These are phyloP conservation scores for Aspergillus quadricinctus DNA, from an alignment of 2,329 filamentous ascomycete species.

Conservation along the genomic window DNA sequence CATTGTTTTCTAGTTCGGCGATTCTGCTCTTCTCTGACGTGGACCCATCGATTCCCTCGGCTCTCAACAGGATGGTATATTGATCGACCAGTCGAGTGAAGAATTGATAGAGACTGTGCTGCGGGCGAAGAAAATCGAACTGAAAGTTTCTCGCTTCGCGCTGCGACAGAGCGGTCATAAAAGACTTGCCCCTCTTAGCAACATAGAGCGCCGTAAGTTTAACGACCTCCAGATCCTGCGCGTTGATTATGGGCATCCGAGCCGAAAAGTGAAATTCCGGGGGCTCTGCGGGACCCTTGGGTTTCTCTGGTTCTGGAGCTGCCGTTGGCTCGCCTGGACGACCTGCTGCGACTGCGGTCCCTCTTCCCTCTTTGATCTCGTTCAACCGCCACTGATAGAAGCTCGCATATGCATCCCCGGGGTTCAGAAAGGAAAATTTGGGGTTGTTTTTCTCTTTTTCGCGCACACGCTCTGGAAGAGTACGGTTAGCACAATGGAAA, in stretches of 20 bases:
- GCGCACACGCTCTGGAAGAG: slow-evolving; percentile 63
- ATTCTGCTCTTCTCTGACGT: slow-evolving; percentile 69
- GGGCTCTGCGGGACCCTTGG: slow-evolving; percentile 78
- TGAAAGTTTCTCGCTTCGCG: slow-evolving; percentile 86
- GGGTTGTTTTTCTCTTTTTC: slow-evolving; percentile 78
- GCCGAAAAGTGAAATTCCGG: slow-evolving; percentile 89
- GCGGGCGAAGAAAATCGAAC: slow-evolving; percentile 91
- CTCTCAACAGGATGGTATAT: slow-evolving; percentile 73
- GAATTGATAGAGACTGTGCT: slow-evolving; percentile 94
- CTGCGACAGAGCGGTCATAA: slow-evolving; percentile 85
- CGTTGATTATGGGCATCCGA: slow-evolving; percentile 94
- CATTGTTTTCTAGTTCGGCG: slow-evolving; percentile 67
- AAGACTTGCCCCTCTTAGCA: slow-evolving; percentile 85
- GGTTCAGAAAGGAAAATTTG: slow-evolving; percentile 85
- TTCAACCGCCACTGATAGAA: slow-evolving; percentile 89
- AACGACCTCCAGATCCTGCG: slow-evolving; percentile 75
- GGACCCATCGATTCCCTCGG: slow-evolving; percentile 63
- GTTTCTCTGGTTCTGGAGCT: slow-evolving; percentile 56
- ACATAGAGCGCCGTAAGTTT: slow-evolving; percentile 83
- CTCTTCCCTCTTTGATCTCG: slow-evolving; percentile 80
- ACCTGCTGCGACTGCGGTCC: slow-evolving; percentile 72
- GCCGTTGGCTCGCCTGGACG: slow-evolving; percentile 60
- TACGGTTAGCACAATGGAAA: not conserved
- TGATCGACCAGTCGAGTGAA: slow-evolving; percentile 91
- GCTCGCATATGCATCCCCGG: slow-evolving; percentile 74